phyloP scores from a whole-genome alignment of 169 alveolate genomes.

The Neospora caninum region DNA sequence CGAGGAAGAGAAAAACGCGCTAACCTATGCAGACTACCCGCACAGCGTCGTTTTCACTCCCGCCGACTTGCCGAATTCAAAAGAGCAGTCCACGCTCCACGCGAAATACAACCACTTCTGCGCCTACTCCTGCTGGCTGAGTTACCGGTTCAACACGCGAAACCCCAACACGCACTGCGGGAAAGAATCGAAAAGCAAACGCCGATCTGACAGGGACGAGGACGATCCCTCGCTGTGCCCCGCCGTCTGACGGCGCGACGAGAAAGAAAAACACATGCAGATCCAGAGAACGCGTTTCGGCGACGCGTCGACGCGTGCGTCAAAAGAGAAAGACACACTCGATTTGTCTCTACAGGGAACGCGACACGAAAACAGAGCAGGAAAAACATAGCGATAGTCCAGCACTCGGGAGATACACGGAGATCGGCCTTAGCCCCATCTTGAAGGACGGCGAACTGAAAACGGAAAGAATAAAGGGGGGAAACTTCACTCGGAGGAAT shows the following conservation, averaged over 20 bases:
- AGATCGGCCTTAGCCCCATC: too few species aligned
- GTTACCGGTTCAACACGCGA: slow-evolving; percentile 45
- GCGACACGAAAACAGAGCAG: too few species aligned
- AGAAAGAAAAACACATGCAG: too few species aligned
- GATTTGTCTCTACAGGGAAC: too few species aligned
- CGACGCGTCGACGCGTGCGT: too few species aligned
- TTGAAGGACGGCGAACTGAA: too few species aligned
- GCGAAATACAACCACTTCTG: slow-evolving; percentile 62
- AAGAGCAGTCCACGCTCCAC: slow-evolving; percentile 32
- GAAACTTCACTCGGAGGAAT: too few species aligned
- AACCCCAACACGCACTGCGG: slow-evolving; percentile 43
- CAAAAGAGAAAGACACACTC: too few species aligned
- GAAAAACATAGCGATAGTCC: too few species aligned
- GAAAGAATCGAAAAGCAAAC: not conserved
- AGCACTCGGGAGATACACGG: too few species aligned
- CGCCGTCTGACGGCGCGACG: not conserved
- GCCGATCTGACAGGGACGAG: not conserved
- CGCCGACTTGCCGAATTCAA: not conserved
- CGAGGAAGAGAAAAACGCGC: not conserved
- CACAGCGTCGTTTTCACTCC: not conserved
- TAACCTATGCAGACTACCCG: not conserved
- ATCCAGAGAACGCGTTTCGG: too few species aligned
- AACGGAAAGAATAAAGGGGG: too few species aligned
- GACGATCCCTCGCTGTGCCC: not conserved
- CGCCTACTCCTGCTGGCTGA: slow-evolving; percentile 67